Percentiles rank a stretch among this genome's conserved stretches.
These are phyloP conservation scores for Smittium culicis DNA, from an alignment of 371 early-diverging fungal genomes.

Conservation along the genomic window DNA sequence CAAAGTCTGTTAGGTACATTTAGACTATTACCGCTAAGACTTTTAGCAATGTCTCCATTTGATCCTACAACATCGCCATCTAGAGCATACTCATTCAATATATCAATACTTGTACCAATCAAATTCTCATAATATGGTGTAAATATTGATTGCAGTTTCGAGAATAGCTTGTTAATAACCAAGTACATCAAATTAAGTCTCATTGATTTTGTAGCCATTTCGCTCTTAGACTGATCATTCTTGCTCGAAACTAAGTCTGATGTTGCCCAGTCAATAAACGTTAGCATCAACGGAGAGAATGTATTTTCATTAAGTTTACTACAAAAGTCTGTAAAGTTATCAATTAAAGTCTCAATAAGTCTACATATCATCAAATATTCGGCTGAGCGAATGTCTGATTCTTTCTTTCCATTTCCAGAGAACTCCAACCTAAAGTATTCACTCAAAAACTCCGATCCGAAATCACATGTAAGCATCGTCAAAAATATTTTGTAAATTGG, in stretches of 20 bases:
- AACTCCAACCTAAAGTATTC: background rate
- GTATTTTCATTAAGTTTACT: conserved; percentile 83
- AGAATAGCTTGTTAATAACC: conserved; percentile 51
- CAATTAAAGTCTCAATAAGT: conserved; percentile 54
- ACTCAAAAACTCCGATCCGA: background rate
- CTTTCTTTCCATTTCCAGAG: background rate
- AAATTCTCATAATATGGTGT: conserved; percentile 70
- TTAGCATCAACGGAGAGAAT: conserved; percentile 85
- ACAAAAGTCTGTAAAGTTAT: conserved; percentile 61
- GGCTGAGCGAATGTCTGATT: background rate
- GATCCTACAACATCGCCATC: conserved; percentile 2
- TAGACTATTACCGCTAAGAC: conserved; percentile 16
- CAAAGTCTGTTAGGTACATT: conserved; percentile 25
- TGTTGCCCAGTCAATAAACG: conserved; percentile 80
- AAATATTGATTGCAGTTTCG: conserved; percentile 66
- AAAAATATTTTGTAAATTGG: conserved; percentile 75
- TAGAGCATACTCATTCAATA: conserved; percentile 39
- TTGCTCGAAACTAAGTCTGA: conserved; percentile 10
- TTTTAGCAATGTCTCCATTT: conserved; percentile 20
- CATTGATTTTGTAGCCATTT: conserved; percentile 27
- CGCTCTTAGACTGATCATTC: conserved; percentile 17
- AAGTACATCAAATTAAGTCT: conserved; percentile 67
- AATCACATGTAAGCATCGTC: conserved; percentile 7
- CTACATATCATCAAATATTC: conserved; percentile 26
- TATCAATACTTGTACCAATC: conserved; percentile 49